Base-by-base conservation (phyloP, 768 basidiomycete species). In the Leccinellum albellum region DNA sequence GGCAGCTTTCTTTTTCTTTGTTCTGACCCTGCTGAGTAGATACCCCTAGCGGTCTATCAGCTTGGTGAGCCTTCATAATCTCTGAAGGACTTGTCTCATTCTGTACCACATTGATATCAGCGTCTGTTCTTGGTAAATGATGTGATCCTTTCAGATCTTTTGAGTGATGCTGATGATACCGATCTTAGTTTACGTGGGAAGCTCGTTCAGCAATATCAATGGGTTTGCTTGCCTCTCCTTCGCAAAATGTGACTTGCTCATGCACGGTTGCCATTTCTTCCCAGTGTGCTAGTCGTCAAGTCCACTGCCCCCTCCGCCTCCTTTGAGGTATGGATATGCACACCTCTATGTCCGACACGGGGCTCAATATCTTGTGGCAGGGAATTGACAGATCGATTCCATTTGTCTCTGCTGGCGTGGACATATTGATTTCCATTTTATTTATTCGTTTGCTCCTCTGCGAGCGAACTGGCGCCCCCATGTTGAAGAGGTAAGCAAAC, bases 11-110 rank as follows among this genome's bases (percentile, higher is more conserved):
- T 10, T 40, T n/a, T n/a, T 40, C 7, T 35, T n/a, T n/a, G n/a
- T n/a, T 40, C 37, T 40, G 37, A 4, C 28, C 13, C 4, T 42
- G 13, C 29, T 6, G 17, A 28, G n/a, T 40, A 58, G 57, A 12
- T 54, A n/a, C 57, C 53, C 17, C 3, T 32, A 13, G 42, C 48
- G 20, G 21, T 46, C 14, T 58, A 45, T 21, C 52, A 50, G 6
- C 37, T 58, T 12, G 52, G 57, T 58, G 40, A 54, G 57, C 45
- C 15, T 14, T 31, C 0, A n/a, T 40, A n/a, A n/a, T 40, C n/a
- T n/a, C 37, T n/a, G 9, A 40, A n/a, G 2, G n/a, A n/a, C n/a
- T 40, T 40, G 37, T 40, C 37, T 40, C 37, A 40, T 40, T 40
- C 9, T 40, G n/a, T 40, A 40, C 37, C 37, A 9, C 33, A 17